Evolutionary conservation across 1,284 basidiomycete genomes (phyloP), one percentile per base, ranked within the genome.

Genomic region (Apiotrichum domesticum): DNA sequence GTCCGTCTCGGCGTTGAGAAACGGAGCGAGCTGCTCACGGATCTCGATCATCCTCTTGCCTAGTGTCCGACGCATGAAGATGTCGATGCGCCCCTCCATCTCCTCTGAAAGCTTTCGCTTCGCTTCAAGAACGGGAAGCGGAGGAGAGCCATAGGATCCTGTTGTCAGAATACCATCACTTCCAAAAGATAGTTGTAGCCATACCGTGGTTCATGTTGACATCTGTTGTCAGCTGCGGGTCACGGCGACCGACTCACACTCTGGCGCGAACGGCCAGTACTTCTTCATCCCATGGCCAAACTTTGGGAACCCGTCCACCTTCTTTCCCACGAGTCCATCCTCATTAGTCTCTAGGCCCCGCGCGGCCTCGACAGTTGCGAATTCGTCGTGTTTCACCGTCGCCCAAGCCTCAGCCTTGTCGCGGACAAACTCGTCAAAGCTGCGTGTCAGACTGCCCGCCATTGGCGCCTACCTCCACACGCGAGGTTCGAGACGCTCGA

Each of bases 61-160:
- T 55, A 77, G 81, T 0, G 71, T 67, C 37, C 82, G 58, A 4
- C 82, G 80, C 46, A 83, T 78, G 71, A 86, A 88, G 21, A 74
- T 73, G 70, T 90, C 88, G 0, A 86, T 84, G 57, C 81, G 82
- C 1, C 73, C 64, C 68, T 90, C 88, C 32, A 81, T 76, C 61
- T 81, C 66, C 11, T 78, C 72, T 0, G 76, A 72, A 8, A 85
- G 66, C 33, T 78, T 72, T 35, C 80, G 73, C 64, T 79, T 80
- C 21, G 80, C 80, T 37, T 79, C 77, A 15, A 81, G 69, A 13
- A 90, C 86, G 6, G 84, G 82, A 2, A 76, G 71, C 0, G 88
- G 86, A 0, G 82, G 72, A 1, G 87, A 82, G 3, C 88, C 88
- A 62, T 84, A 89, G 0, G 85, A 85, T 4, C 86, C 86, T 86